Evolutionary conservation across 2,329 filamentous ascomycete species (phyloP).

Genomic region (Fusarium clavum): DNA sequence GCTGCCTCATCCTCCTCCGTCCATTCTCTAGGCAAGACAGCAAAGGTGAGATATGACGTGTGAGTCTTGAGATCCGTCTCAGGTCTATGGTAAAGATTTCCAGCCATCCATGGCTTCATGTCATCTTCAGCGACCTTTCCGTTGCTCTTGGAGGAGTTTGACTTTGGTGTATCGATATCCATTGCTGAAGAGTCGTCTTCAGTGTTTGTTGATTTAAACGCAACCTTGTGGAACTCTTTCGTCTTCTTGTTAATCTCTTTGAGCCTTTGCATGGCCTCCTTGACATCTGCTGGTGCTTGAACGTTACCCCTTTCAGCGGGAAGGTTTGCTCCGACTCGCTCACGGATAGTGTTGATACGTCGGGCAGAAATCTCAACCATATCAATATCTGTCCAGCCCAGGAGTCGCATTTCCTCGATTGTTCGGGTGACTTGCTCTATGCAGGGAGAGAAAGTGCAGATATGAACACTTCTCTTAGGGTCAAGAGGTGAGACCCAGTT

Average conservation of each 20-base stretch:
- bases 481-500: conserved; percentile 73
- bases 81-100: conserved; percentile 80
- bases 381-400: conserved; percentile 91
- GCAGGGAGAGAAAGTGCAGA: conserved; percentile 97
- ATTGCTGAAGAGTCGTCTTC: conserved; percentile 54
- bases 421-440: conserved; percentile 96
- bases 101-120: conserved; percentile 76
- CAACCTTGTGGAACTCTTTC: conserved; percentile 69
- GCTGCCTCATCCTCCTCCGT: conserved; percentile 81
- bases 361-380: conserved; percentile 91
- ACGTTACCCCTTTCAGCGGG: conserved; percentile 77
- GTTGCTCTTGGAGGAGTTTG: conserved; percentile 43
- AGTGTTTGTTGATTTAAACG: conserved; percentile 35
- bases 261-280: conserved; percentile 80
- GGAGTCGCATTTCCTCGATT: conserved; percentile 79
- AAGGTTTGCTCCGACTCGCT: conserved; percentile 77
- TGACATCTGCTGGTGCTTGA: conserved; percentile 76
- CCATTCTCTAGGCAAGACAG: conserved; percentile 89
- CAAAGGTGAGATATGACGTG: conserved; percentile 97
- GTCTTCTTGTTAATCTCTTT: conserved; percentile 78
- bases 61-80: conserved; percentile 95
- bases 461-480: conserved; percentile 75
- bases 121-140: conserved; percentile 43
- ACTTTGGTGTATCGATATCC: conserved; percentile 52
- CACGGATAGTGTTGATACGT: conserved; percentile 83